phyloP scores from a whole-genome alignment of 1,284 basidiomycete species.

The Pascua sp. region DNA sequence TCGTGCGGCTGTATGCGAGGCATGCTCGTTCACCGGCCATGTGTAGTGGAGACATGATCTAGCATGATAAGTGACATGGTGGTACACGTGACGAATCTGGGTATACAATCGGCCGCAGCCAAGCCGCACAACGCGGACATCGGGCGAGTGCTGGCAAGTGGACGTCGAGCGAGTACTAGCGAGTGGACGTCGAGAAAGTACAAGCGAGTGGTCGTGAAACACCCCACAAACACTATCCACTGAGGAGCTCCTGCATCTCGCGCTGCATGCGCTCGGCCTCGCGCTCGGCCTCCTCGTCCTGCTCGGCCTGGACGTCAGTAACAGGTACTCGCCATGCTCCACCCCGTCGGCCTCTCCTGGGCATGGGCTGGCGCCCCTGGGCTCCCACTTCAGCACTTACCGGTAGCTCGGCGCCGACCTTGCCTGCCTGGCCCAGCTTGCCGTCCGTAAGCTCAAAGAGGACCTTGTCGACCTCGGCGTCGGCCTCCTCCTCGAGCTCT shows the following conservation, averaged over 20 bases:
- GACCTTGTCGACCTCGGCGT: slow-evolving; percentile 95
- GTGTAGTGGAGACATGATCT: slow-evolving; percentile 7
- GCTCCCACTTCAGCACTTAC: slow-evolving; percentile 54
- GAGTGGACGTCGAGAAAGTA: no score
- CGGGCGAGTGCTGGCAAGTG: no score
- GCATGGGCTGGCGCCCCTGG: background rate
- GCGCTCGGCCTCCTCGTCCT: slow-evolving; percentile 75
- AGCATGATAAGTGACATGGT: background rate
- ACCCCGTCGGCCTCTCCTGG: background rate
- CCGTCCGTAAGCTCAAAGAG: slow-evolving; percentile 94
- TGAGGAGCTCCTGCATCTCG: slow-evolving; percentile 78
- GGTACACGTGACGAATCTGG: background rate
- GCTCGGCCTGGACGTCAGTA: slow-evolving; percentile 54
- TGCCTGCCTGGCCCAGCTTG: slow-evolving; percentile 79
- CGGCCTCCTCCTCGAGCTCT: slow-evolving; percentile 92
- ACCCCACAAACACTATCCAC: slow-evolving; percentile 52
- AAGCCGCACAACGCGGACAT: no score
- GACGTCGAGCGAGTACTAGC: no score
- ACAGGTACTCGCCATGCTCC: background rate
- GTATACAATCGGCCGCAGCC: no score
- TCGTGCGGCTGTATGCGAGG: no score
- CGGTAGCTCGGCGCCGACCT: slow-evolving; percentile 69
- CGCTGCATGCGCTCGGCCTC: slow-evolving; percentile 83
- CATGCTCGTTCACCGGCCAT: no score
- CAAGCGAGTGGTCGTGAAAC: no score